Conservation (phyloP, 1,284 basidiomycete species). For the Microbotryum intermedium region DNA sequence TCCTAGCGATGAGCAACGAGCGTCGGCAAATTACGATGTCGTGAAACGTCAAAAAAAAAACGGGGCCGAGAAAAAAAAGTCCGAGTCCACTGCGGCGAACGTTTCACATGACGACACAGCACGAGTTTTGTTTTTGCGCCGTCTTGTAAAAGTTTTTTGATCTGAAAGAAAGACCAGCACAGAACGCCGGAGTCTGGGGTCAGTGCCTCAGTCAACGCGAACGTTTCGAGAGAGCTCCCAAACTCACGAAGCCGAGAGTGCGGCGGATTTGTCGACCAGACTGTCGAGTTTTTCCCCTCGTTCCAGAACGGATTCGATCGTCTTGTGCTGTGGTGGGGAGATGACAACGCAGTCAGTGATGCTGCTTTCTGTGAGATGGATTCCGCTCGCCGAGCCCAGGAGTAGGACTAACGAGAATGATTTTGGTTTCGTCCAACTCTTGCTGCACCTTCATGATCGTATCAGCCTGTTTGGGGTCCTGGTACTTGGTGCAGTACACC, state of each 20-base stretch:
- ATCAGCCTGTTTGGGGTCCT: slow-evolving; percentile 96
- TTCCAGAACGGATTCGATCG: slow-evolving; percentile 93
- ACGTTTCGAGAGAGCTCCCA: too few species aligned
- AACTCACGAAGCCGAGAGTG: slow-evolving; percentile 53
- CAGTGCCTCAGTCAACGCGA: background rate
- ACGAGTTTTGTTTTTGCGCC: slow-evolving; percentile 60
- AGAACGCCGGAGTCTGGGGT: too few species aligned
- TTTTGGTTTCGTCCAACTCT: slow-evolving; percentile 98
- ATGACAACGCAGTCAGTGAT: too few species aligned
- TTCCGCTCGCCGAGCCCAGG: too few species aligned
- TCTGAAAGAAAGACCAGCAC: background rate
- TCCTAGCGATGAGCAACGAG: too few species aligned
- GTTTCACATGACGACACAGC: slow-evolving; percentile 15
- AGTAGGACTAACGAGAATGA: slow-evolving; percentile 63
- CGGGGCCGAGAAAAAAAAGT: too few species aligned
- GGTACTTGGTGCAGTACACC: slow-evolving; percentile 82
- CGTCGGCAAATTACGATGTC: too few species aligned
- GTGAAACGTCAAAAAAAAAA: too few species aligned
- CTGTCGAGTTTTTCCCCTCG: slow-evolving; percentile 97
- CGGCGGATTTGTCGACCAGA: slow-evolving; percentile 88
- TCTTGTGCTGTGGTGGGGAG: slow-evolving; percentile 69
- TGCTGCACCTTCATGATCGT: slow-evolving; percentile 98
- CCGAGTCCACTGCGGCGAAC: too few species aligned
- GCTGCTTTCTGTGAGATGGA: too few species aligned
- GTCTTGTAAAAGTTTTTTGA: slow-evolving; percentile 70